A percentile compares a stretch with the other conserved stretches of the same genome.
Conservation (phyloP, 768 basidiomycete genomes). For the Lactarius sp. region DNA sequence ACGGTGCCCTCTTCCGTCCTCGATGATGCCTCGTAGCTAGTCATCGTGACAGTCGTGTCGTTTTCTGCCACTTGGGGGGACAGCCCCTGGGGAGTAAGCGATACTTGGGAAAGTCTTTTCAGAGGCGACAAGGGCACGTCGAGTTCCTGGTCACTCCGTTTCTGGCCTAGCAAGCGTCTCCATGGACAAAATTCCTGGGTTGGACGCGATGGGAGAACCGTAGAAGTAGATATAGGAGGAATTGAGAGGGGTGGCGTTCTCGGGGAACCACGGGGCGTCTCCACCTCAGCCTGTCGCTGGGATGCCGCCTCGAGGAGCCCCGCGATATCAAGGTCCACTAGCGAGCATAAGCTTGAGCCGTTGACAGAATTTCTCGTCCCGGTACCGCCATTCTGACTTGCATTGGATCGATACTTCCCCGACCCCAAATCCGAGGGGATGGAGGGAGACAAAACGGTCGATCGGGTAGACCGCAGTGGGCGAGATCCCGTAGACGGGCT, state of each 20-base stretch:
- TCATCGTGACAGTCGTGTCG: neutral
- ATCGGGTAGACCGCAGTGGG: neutral
- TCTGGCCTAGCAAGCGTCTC: neutral
- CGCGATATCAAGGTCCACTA: conserved; percentile 23
- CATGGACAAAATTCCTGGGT: neutral
- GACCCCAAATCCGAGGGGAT: neutral
- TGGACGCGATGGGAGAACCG: neutral
- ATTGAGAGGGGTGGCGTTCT: neutral
- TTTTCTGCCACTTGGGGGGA: neutral
- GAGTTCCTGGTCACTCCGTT: neutral
- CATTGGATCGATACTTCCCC: conserved; percentile 1
- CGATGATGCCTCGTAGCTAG: neutral
- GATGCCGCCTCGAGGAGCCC: conserved; percentile 22
- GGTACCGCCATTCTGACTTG: neutral
- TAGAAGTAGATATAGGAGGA: neutral
- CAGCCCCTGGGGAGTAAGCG: neutral
- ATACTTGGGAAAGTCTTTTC: conserved; percentile 8
- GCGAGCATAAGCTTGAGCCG: neutral
- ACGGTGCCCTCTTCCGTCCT: neutral
- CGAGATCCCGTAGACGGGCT: neutral
- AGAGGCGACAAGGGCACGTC: conserved; percentile 20
- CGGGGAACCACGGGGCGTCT: conserved; percentile 3
- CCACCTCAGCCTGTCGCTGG: conserved; percentile 2
- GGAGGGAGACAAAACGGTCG: conserved; percentile 13
- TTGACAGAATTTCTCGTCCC: neutral